Evolutionary conservation across 768 basidiomycete genomes (phyloP).

Genomic region (Xerocomus brunneocitrinus): DNA sequence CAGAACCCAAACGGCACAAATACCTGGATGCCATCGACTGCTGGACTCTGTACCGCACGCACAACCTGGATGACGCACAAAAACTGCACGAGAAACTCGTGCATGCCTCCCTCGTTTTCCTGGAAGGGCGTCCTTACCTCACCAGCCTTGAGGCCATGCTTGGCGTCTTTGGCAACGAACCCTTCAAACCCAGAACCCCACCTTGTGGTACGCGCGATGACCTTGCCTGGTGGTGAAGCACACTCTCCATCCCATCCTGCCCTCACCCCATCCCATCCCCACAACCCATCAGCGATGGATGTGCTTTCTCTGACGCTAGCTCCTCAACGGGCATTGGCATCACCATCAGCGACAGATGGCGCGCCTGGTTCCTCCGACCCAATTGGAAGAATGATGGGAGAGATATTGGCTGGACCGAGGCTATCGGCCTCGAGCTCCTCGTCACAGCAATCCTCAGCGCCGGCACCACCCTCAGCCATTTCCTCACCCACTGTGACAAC

Average conservation of each 20-base stretch:
- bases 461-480: too few species aligned
- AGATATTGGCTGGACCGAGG: not conserved
- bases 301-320: not conserved
- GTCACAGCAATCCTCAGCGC: not conserved
- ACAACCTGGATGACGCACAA: too few species aligned
- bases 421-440: not conserved
- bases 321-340: not conserved
- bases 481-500: not conserved
- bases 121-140: not conserved
- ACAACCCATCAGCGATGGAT: not conserved
- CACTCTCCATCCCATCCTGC: not conserved
- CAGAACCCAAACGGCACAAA: too few species aligned
- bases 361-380: not conserved
- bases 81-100: too few species aligned
- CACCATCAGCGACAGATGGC: not conserved
- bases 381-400: not conserved
- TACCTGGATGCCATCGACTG: too few species aligned
- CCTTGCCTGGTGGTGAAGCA: conserved; percentile 1
- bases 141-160: not conserved
- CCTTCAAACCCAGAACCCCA: not conserved
- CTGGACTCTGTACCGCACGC: too few species aligned
- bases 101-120: too few species aligned
- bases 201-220: not conserved
- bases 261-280: not conserved
- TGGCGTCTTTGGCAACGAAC: not conserved